These are phyloP conservation scores for Aureococcus anophagefferens DNA, from an alignment of 108 stramenopile genomes.

Conservation along the genomic window DNA sequence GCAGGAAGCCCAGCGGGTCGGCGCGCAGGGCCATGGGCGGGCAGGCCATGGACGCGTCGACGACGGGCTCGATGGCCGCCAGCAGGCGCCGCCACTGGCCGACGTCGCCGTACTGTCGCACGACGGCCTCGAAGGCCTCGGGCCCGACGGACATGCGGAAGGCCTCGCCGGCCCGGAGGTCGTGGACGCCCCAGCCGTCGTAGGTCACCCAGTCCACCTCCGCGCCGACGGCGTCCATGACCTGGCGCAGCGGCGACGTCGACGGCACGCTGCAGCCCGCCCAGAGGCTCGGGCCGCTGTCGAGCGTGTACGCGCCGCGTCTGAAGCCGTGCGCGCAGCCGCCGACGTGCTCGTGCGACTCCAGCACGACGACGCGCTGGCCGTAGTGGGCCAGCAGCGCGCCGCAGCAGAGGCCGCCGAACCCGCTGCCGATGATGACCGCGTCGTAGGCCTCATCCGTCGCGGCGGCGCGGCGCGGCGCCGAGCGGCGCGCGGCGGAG, in stretches of 20 bases:
- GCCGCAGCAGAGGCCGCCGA: slow-evolving; percentile 28
- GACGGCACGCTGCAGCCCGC: slow-evolving; percentile 8
- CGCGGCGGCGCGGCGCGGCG: too few relatives aligned
- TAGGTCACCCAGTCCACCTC: not conserved
- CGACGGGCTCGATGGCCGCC: not conserved
- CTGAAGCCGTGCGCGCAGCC: slow-evolving; percentile 34
- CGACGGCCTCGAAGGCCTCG: not conserved
- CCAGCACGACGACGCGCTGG: slow-evolving; percentile 29
- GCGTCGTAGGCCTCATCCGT: slow-evolving; percentile 18
- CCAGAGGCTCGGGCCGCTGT: slow-evolving; percentile 1
- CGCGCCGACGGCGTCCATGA: not conserved
- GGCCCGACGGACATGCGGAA: not conserved
- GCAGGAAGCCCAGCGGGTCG: not conserved
- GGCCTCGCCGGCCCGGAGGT: not conserved
- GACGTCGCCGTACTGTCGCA: too few relatives aligned
- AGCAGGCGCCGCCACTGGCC: not conserved
- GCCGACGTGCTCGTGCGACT: slow-evolving; percentile 33
- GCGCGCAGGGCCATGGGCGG: not conserved
- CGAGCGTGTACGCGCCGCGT: not conserved
- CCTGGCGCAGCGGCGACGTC: not conserved
- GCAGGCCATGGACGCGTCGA: not conserved
- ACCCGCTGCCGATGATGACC: slow-evolving; percentile 26
- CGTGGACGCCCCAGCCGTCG: not conserved
- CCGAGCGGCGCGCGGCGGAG: too few relatives aligned
- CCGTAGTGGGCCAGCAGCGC: slow-evolving; percentile 31